Conservation (phyloP, 352 stramenopile species). For the Thraustotheca clavata region DNA sequence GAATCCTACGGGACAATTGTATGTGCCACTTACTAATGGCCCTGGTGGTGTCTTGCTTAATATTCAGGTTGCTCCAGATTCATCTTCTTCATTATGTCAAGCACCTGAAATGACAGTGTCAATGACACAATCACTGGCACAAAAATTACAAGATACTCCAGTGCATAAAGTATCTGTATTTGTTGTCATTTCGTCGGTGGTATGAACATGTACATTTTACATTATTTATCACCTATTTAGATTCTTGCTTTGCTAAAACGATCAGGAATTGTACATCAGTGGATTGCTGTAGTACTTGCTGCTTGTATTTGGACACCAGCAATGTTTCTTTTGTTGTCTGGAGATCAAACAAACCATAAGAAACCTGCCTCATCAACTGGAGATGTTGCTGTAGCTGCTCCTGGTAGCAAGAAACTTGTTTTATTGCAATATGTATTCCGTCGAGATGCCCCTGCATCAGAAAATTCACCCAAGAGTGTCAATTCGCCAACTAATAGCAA, state of each 20-base stretch:
- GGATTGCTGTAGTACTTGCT: slow-evolving; percentile 10
- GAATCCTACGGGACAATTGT: slow-evolving; percentile 25
- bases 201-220: background rate
- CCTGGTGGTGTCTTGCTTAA: slow-evolving; percentile 8
- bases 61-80: background rate
- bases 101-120: background rate
- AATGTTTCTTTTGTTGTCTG: slow-evolving; percentile 25
- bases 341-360: slow-evolving; percentile 6
- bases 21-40: slow-evolving; percentile 4
- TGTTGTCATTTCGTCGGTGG: slow-evolving; percentile 17
- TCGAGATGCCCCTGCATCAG: background rate
- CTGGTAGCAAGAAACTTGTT: slow-evolving; percentile 26
- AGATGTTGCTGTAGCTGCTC: background rate
- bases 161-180: slow-evolving; percentile 19
- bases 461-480: too few species aligned
- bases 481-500: slow-evolving; percentile 15
- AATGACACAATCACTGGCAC: background rate
- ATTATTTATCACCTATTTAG: background rate
- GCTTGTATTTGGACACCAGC: slow-evolving; percentile 28
- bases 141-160: slow-evolving; percentile 1
- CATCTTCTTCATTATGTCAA: background rate
- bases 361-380: background rate
- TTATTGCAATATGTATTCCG: slow-evolving; percentile 11
- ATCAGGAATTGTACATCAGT: slow-evolving; percentile 13
- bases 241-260: slow-evolving; percentile 16